Percentiles rank a stretch among this genome's conserved stretches.
These are phyloP conservation scores for Pulveroboletus sp. DNA, from an alignment of 768 basidiomycete genomes.

Conservation along the genomic window DNA sequence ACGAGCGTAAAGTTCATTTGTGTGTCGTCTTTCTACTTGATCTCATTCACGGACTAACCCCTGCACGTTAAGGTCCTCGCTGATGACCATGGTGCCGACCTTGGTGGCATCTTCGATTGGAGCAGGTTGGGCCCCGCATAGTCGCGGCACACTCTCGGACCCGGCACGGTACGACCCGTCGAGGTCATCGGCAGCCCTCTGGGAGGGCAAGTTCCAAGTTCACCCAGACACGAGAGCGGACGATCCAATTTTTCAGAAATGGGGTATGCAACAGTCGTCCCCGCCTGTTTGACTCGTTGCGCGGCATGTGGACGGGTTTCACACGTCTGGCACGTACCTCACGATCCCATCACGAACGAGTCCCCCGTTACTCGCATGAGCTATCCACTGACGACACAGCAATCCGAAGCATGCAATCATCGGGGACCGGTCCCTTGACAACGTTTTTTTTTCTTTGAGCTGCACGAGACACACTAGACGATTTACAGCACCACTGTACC, in stretches of 20 bases:
- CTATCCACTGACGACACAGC: conserved; percentile 9
- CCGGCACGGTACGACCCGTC: conserved; percentile 76
- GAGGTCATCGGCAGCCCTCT: conserved; percentile 73
- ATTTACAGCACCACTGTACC: neutral
- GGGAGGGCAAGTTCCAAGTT: conserved; percentile 81
- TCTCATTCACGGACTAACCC: conserved; percentile 9
- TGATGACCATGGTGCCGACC: conserved; percentile 73
- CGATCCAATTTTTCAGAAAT: conserved; percentile 44
- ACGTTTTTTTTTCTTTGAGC: neutral
- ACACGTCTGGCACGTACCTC: neutral
- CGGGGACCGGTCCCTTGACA: conserved; percentile 11
- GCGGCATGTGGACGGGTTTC: neutral
- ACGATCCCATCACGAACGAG: conserved; percentile 5
- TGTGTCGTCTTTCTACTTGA: conserved; percentile 34
- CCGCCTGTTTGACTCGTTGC: conserved; percentile 15
- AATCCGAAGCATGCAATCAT: conserved; percentile 4
- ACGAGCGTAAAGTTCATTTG: conserved; percentile 42
- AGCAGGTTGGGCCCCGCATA: conserved; percentile 57
- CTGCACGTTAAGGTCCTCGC: conserved; percentile 51
- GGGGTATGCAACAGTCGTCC: conserved; percentile 23
- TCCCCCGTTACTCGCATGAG: conserved; percentile 4
- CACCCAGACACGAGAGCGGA: conserved; percentile 79
- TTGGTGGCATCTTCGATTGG: conserved; percentile 71
- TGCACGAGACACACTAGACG: neutral
- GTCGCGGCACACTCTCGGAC: conserved; percentile 58